Base-by-base conservation (phyloP, 306 rosid genomes). In the Lathyrus oleraceus region DNA sequence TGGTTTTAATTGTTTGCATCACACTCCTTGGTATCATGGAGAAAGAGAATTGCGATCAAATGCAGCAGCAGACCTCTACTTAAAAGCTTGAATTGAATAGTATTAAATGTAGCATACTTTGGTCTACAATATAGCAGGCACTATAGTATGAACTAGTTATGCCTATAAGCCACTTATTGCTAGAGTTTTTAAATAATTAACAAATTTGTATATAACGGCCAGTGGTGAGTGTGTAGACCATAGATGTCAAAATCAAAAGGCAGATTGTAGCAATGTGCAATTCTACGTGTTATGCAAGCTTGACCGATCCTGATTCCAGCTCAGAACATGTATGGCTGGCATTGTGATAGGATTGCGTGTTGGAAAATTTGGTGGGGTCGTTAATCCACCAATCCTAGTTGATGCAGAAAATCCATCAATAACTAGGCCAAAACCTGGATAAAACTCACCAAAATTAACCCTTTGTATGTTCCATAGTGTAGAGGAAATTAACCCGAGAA, bases 391-490 rank as follows among this genome's bases (percentile, higher is more conserved):
- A 61, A 17, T 61, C 15, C 28, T 61, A 61, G 47, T 25, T 16
- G 47, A 17, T 61, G 10, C 16, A 4, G 16, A 4, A 36, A 32
- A 17, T 5, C 47, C 66, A 61, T 15, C 66, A 32, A 9, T 30
- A 32, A n/a, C 43, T 23, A 4, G 44, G 45, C 27, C 27, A 36
- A 60, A 36, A 60, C n/a, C 65, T 17, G 4, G 47, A 10, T 28
- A 61, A 61, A 27, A 35, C 30, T 47, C 15, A 36, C 47, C 47
- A 61, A 61, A 36, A 61, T 61, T 35, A 61, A 36, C 67, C 67
- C 8, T n/a, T 10, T 20, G 59, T 10, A 20, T 52, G 59, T 10
- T 52, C 59, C 12, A 20, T 27, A 19, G 30, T 12, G 42, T 20
- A n/a, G 12, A 15, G 39, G 10, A 58, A 58, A 30, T 59, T 30